A percentile compares a stretch with the other conserved stretches of the same genome.
These are phyloP conservation scores for Fallopia convolvulus DNA, from an alignment of 148 eudicot genomes.

Conservation along the genomic window DNA sequence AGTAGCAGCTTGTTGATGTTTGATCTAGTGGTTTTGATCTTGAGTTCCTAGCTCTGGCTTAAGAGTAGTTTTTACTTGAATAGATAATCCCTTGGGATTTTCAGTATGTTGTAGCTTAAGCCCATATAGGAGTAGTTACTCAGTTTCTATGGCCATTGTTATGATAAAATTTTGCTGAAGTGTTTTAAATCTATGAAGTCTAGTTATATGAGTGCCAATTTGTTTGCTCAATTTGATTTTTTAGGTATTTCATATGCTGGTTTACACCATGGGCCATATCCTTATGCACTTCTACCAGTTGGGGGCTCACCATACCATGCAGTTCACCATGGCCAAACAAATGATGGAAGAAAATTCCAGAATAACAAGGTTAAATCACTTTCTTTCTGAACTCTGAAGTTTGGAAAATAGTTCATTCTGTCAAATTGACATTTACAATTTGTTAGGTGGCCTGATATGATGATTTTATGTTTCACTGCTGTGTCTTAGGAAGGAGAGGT, in stretches of 20 bases:
- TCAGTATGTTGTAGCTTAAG: background rate
- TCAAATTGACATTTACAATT: background rate
- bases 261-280: slow-evolving; percentile 39
- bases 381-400: background rate
- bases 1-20: background rate
- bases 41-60: background rate
- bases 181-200: background rate
- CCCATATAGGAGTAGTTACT: background rate
- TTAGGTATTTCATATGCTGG: slow-evolving; percentile 43
- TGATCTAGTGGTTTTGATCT: background rate
- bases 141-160: background rate
- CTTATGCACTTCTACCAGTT: slow-evolving; percentile 41
- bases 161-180: background rate
- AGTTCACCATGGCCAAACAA: slow-evolving; percentile 52
- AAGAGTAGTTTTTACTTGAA: background rate
- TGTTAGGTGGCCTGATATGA: background rate
- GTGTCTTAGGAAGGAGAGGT: background rate
- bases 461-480: background rate
- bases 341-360: slow-evolving; percentile 61
- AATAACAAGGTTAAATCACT: slow-evolving; percentile 45
- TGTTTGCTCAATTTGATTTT: slow-evolving; percentile 26
- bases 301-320: slow-evolving; percentile 46
- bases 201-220: slow-evolving; percentile 18
- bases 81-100: background rate
- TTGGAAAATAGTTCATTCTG: background rate